A percentile compares a stretch with the other conserved stretches of the same genome.
Evolutionary conservation across 2,329 filamentous ascomycete genomes (phyloP).

Genomic region (Purpureocillium lavendulum): DNA sequence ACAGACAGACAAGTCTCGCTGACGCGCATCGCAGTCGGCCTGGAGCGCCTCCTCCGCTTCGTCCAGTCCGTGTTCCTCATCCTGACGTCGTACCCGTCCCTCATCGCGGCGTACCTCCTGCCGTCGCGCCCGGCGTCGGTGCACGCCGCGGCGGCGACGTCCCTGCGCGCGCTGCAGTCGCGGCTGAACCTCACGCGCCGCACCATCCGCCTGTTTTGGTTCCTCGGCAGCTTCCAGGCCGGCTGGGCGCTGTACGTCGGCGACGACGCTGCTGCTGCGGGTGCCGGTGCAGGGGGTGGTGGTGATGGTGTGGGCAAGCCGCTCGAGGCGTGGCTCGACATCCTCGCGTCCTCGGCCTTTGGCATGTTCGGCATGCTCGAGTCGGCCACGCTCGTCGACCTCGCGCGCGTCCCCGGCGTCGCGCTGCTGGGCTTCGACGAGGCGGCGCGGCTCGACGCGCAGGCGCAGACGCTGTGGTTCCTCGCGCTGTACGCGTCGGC

Average conservation of each 20-base stretch:
- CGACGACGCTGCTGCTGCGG: no score
- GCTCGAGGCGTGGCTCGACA: constrained; percentile 39
- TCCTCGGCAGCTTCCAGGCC: constrained; percentile 48
- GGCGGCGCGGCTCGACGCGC: constrained; percentile 39
- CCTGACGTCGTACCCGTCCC: constrained; percentile 33
- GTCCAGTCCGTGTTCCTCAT: constrained; percentile 44
- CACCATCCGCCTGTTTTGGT: constrained; percentile 61
- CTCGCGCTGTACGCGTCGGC: constrained; percentile 48
- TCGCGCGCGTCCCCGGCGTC: constrained; percentile 31
- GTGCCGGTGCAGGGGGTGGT: no score
- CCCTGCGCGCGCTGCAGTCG: constrained; percentile 26
- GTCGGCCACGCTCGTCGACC: constrained; percentile 51
- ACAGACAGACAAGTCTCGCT: not conserved
- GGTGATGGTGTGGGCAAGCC: constrained; percentile 9
- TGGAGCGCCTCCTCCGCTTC: constrained; percentile 53
- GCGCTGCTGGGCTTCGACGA: constrained; percentile 43
- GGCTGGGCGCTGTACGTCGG: constrained; percentile 34
- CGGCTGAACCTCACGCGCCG: constrained; percentile 45
- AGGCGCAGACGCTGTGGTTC: constrained; percentile 65
- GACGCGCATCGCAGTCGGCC: constrained; percentile 36
- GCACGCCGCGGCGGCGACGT: constrained; percentile 19
- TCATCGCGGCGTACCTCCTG: constrained; percentile 24
- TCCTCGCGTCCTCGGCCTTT: constrained; percentile 49
- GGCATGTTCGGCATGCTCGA: constrained; percentile 63
- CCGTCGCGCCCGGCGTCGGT: constrained; percentile 11